Percentiles rank a stretch among this genome's conserved stretches.
Evolutionary conservation across 2,329 filamentous ascomycete species (phyloP).

Genomic region (Aspergillus alliaceus): DNA sequence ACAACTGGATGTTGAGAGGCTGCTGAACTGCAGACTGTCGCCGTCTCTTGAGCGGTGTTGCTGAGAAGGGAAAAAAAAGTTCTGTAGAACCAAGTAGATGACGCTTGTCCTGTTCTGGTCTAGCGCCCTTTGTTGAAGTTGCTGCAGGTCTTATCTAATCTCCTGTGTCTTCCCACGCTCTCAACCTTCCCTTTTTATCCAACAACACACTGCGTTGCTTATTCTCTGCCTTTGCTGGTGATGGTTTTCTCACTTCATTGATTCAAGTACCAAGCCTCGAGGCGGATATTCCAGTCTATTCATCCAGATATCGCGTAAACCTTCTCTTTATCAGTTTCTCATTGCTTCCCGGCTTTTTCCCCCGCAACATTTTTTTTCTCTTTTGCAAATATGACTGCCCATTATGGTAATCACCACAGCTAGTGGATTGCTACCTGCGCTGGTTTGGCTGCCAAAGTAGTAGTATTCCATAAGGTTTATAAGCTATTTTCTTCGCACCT

Average conservation of each 20-base stretch:
- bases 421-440: too few species aligned
- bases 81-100: slow-evolving; percentile 33
- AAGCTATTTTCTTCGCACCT: background rate
- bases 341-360: too few species aligned
- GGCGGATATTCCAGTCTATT: background rate
- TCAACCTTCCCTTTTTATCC: background rate
- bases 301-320: background rate
- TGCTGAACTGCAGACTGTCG: slow-evolving; percentile 26
- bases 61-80: slow-evolving; percentile 44
- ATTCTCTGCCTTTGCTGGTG: background rate
- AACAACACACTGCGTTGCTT: too few species aligned
- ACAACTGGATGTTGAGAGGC: slow-evolving; percentile 18
- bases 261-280: background rate
- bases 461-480: background rate
- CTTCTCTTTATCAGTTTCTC: too few species aligned
- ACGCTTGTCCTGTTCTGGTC: slow-evolving; percentile 31
- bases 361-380: too few species aligned
- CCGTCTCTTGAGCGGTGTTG: slow-evolving; percentile 26
- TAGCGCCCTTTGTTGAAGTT: slow-evolving; percentile 20
- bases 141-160: slow-evolving; percentile 36
- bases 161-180: background rate
- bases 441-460: too few species aligned
- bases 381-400: too few species aligned
- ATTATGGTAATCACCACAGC: too few species aligned
- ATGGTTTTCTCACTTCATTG: too few species aligned